Conservation (phyloP, 2,329 filamentous ascomycete species). For the Dactylonectria macrodidyma region DNA sequence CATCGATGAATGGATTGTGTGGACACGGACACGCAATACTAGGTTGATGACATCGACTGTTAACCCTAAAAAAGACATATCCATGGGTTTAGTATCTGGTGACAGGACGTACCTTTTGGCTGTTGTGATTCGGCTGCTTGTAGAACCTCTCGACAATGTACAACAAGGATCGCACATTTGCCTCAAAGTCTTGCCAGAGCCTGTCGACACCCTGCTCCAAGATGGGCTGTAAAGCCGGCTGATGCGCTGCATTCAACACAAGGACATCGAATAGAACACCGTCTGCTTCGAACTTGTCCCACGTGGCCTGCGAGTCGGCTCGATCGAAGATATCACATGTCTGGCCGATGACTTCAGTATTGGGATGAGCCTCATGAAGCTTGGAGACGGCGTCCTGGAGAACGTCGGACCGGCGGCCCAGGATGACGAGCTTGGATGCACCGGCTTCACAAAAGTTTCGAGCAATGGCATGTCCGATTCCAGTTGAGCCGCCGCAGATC, state of each 20-base stretch:
- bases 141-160: slow-evolving; percentile 38
- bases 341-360: slow-evolving; percentile 17
- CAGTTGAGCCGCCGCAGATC: slow-evolving; percentile 76
- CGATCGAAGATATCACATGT: slow-evolving; percentile 25
- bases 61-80: not conserved
- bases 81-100: not conserved
- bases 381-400: slow-evolving; percentile 19
- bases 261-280: slow-evolving; percentile 30
- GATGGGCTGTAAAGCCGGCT: slow-evolving; percentile 29
- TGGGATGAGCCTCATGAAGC: slow-evolving; percentile 24
- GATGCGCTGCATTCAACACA: slow-evolving; percentile 30
- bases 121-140: slow-evolving; percentile 33
- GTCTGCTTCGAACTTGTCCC: slow-evolving; percentile 25
- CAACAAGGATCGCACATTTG: slow-evolving; percentile 35
- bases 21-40: slow-evolving; percentile 37
- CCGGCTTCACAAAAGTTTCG: slow-evolving; percentile 65
- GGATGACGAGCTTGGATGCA: slow-evolving; percentile 55
- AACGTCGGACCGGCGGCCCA: slow-evolving; percentile 45
- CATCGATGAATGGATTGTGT: slow-evolving; percentile 48
- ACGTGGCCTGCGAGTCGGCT: slow-evolving; percentile 20
- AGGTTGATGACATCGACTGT: fast-evolving
- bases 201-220: slow-evolving; percentile 40
- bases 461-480: slow-evolving; percentile 77
- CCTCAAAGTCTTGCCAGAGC: slow-evolving; percentile 44
- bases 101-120: slow-evolving; percentile 26